Conservation (phyloP, 129 eudicot species). For the Flaveria robusta region DNA sequence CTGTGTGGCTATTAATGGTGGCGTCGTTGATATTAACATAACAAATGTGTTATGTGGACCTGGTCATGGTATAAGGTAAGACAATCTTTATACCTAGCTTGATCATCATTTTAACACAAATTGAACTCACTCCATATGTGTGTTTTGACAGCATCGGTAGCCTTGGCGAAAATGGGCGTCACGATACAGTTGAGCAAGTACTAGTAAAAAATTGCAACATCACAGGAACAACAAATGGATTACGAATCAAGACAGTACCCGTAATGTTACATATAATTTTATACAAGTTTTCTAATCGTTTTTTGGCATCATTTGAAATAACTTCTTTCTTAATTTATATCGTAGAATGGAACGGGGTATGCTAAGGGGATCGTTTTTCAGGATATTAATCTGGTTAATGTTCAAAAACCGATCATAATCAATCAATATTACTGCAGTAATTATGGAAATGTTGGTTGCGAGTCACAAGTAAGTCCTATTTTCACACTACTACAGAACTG, state of each 20-base stretch:
- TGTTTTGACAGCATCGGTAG: conserved; percentile 44
- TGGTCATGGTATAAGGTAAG: conserved; percentile 60
- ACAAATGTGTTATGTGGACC: conserved; percentile 48
- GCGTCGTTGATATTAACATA: conserved; percentile 35
- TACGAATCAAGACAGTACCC: conserved; percentile 58
- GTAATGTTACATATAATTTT: background rate
- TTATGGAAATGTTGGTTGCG: background rate
- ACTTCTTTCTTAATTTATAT: background rate
- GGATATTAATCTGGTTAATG: conserved; percentile 30
- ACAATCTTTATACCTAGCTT: background rate
- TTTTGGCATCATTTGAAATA: background rate
- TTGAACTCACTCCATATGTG: background rate
- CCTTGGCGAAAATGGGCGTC: conserved; percentile 38
- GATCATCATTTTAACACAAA: background rate
- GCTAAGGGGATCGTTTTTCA: conserved; percentile 37
- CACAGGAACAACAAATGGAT: conserved; percentile 37
- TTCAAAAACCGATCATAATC: conserved; percentile 45
- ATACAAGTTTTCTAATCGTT: background rate
- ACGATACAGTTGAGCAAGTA: conserved; percentile 44
- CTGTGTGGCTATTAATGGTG: conserved; percentile 56
- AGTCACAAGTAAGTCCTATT: conserved; percentile 13
- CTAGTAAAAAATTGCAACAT: conserved; percentile 41
- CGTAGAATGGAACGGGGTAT: conserved; percentile 45
- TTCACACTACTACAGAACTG: background rate
- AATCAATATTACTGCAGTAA: conserved; percentile 37